These are phyloP conservation scores for Citrullus colocynthis DNA, from an alignment of 306 rosid species.

Conservation along the genomic window DNA sequence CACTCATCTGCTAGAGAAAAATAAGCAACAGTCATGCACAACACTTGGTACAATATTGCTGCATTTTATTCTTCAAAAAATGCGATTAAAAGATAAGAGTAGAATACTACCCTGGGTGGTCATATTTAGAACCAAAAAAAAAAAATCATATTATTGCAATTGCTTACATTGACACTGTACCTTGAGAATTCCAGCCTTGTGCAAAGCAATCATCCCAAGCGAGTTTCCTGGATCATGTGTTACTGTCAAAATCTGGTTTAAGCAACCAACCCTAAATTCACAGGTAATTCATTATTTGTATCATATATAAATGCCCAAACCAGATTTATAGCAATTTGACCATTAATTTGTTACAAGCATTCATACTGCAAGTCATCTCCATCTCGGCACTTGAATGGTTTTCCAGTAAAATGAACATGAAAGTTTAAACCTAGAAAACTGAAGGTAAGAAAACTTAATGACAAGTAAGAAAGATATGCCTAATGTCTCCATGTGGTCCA, in stretches of 20 bases:
- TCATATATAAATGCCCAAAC: not conserved
- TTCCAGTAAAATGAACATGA: not conserved
- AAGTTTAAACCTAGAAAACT: conserved; percentile 9
- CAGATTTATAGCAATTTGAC: not conserved
- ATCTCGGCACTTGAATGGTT: not conserved
- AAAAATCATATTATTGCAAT: conserved; percentile 16
- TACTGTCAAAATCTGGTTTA: not conserved
- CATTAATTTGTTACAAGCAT: not conserved
- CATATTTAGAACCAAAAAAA: conserved; percentile 12
- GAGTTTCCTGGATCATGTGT: conserved; percentile 38
- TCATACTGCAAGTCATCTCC: not conserved
- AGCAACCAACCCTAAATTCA: not conserved
- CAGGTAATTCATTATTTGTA: not conserved
- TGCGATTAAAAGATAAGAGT: conserved; percentile 16
- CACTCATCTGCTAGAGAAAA: not conserved
- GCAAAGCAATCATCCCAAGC: conserved; percentile 49
- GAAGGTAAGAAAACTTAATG: not conserved
- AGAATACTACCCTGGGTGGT: conserved; percentile 15
- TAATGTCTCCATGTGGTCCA: conserved; percentile 57
- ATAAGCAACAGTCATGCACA: conserved; percentile 2
- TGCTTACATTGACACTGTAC: conserved; percentile 21
- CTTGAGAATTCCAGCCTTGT: conserved; percentile 78
- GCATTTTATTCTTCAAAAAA: conserved; percentile 11
- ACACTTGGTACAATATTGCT: not conserved
- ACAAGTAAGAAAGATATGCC: conserved; percentile 27